Base-by-base conservation (phyloP, 2,329 filamentous ascomycete species). In the Remersonia thermophila region DNA sequence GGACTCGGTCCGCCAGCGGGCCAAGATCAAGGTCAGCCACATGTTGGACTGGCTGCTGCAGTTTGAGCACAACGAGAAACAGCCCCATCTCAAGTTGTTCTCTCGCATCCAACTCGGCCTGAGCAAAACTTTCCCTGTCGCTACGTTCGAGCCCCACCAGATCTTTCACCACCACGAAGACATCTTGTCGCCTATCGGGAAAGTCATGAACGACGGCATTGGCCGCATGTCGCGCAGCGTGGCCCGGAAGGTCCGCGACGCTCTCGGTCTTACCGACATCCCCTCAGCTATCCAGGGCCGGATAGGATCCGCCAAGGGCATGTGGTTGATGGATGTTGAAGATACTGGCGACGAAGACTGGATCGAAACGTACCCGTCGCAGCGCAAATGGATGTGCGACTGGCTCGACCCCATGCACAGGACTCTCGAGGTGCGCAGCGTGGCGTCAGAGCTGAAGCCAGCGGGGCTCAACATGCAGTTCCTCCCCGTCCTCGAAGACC, bases 281-380 rank as follows among this genome's bases (percentile, higher is more conserved):
- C 80, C 80, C 0, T 71, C 71, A 25, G 77, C 68, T 0, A 76
- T 79, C 31, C 83, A 89, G 53, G 81, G 64, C 2, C 70, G 83
- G 1, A 69, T 87, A 26, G 79, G 74, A 8, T 73, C 78, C 13
- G 79, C 79, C 1, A 89, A 89, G 53, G 83, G 83, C 0, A 63
- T 87, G 45, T 87, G 81, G 82, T 66, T 80, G 32, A 55, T 79
- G 4, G 75, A 80, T 44, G 60, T 63, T 0, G 49, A 60, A 0
- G 65, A 70, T 17, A 55, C 54, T 0, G 57, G 57, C 1, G 57
- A 66, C 2, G 51, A 61, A 0, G 56, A 74, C 12, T 83, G 77
- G 79, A 81, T 86, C 29, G 66, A 77, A 37, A 72, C 79, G 0
- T 74, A 65, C 37, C 64, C 62, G 0, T 84, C 78, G 1, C 83